Percentiles rank a stretch among this genome's conserved stretches.
Evolutionary conservation across 116 monocot species (phyloP).

Genomic region (Trichopus zeylanicus): DNA sequence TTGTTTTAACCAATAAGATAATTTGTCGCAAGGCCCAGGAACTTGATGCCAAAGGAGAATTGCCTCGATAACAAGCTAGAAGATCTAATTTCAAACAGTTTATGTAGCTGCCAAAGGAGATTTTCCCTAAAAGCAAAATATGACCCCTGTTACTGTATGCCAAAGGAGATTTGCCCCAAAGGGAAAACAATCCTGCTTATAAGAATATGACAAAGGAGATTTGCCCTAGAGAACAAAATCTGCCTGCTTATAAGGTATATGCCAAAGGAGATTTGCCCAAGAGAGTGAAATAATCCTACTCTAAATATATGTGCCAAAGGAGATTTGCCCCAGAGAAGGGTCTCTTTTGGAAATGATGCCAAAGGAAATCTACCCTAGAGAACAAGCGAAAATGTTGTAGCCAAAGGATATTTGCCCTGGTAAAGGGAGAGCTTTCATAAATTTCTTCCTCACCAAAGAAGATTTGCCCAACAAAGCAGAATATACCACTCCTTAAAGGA

Average conservation of each 20-base stretch:
- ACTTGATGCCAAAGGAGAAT: slow-evolving; percentile 35
- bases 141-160: too few relatives aligned
- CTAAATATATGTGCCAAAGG: not conserved
- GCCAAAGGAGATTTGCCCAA: slow-evolving; percentile 73
- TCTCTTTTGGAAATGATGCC: too few relatives aligned
- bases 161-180: slow-evolving; percentile 6
- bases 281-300: not conserved
- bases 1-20: slow-evolving; percentile 3
- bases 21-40: slow-evolving; percentile 4
- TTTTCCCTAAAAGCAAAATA: too few relatives aligned
- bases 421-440: slow-evolving; percentile 13
- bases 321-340: slow-evolving; percentile 8
- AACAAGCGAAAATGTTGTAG: slow-evolving; percentile 8
- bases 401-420: slow-evolving; percentile 35
- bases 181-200: not conserved
- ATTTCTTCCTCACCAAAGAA: slow-evolving; percentile 58
- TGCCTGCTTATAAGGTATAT: too few relatives aligned
- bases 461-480: slow-evolving; percentile 49
- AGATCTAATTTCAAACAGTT: slow-evolving; percentile 8
- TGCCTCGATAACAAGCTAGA: slow-evolving; percentile 16
- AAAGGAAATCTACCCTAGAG: slow-evolving; percentile 55
- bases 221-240: slow-evolving; percentile 2
- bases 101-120: slow-evolving; percentile 14
- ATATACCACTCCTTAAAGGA: slow-evolving; percentile 5
- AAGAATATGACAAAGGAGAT: slow-evolving; percentile 4